Base-by-base conservation (phyloP, 805 yeast species). In the Hanseniaspora thailandica region DNA sequence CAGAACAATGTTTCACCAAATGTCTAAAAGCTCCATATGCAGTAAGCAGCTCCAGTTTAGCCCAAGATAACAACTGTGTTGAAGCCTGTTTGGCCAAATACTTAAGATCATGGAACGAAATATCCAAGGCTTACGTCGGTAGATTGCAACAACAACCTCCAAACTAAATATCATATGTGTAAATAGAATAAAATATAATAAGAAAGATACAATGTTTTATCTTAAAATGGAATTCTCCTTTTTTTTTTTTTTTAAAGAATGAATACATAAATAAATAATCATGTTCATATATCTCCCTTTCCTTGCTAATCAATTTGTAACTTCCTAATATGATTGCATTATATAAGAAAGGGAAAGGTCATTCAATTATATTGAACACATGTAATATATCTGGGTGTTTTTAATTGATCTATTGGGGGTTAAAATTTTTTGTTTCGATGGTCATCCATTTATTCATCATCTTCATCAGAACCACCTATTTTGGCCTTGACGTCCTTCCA, bases 41-140 rank as follows among this genome's bases (percentile, higher is more conserved):
- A 20, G 58, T 71, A 1, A 73, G 70, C 6, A 87, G 88, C 61
- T 77, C 78, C 54, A 26, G 43, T 15, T 39, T 53, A n/a, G 30
- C 47, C n/a, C 47, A 47, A 35, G 46, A 43, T 28, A 53, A 53
- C 40, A 47, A 53, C 47, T 88, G 96, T 69, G 75, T 86, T 46
- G 77, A 75, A 55, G 83, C 81, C 65, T 89, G 97, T 66, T 75
- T 84, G 60, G 81, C 83, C 58, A 89, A 86, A 69, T 89, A 86
- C 68, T 82, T 88, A 90, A 78, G 84, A 66, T 80, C 94, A 33
- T 89, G 96, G 96, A 87, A 88, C 61, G 73, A 82, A 52, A 74
- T 89, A 41, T 85, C 95, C 12, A 81, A 79, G 64, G 72, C 85
- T 10, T 88, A 87, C 67, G 78, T 87, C 49, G 64, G 78, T 28